Base-by-base conservation (phyloP, 176 grass and related monocot species). In the Phyllostachys edulis region DNA sequence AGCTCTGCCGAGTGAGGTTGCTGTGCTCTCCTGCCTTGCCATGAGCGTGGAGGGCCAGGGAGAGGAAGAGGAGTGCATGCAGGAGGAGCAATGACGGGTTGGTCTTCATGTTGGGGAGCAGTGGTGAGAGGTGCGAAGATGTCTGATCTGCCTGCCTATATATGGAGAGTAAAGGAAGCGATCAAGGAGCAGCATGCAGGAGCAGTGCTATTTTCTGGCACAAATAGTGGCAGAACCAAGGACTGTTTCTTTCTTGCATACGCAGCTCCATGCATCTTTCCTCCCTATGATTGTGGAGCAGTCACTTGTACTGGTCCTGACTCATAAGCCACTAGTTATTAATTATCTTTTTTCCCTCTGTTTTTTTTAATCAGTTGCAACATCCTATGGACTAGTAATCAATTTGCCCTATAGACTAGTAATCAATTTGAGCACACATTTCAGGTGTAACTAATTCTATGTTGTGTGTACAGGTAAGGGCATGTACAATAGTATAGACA, bases 1-100 rank as follows among this genome's bases (percentile, higher is more conserved):
- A 94, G 78, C 37, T 85, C 55, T 77, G 1, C 38, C 83, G 67
- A 66, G 20, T 66, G 65, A 86, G 83, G 78, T 77, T 23, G 20
- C 38, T 20, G 45, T 46, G 3, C 21, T 66, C 85, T 9, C 77
- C 85, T 9, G 5, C 41, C 63, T 45, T 8, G 72, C 65, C 83
- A 17, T 71, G 78, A 0, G 24, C 77, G 70, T 27, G 37, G 7
- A 64, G 36, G 36, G 77, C 64, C 78, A 85, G 26, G 36, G 78
- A 72, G 15, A 86, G 72, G 23, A 44, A 50, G 57, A 78, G 17
- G 80, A 84, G 2, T 1, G 20, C 44, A 37, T 36, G 61, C 14
- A 73, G 40, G 32, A 75, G 50, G 51, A 85, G 36, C 67, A 34
- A 56, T 66, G 76, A 46, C 68, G 49, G 1, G 10, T 46, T 9